Evolutionary conservation across 208 protist genomes (phyloP), one percentile per base, ranked within the genome.

Genomic region (Trypanosoma caninum): DNA sequence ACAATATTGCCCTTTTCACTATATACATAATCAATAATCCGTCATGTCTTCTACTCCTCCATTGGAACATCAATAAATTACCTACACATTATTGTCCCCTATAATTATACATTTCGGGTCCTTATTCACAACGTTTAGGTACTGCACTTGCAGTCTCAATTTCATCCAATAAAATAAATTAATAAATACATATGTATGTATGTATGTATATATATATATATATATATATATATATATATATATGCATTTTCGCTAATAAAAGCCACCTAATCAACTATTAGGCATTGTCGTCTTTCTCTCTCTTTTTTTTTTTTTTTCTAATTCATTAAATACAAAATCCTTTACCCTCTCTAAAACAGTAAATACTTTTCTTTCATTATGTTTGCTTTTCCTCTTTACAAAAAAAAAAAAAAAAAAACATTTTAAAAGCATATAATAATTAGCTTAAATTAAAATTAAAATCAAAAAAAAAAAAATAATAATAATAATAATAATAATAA

Each of bases 401-500:
- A 45, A 8, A 5, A 16, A 34, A 20, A 11, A 48, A 14, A 25
- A 2, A 34, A 34, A 45, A 22, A 8, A 37, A 48, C 18, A 20
- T 28, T 16, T 9, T 34, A 60, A 60, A 60, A 60, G 16, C 13
- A 45, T 8, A 56, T 22, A 18, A 20, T 31, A 6, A 7, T 8
- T 66, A 4, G n/a, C 23, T 66, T 25, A 66, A 33, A n/a, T 9
- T 14, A 33, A 41, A 28, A 50, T 40, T n/a, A 40, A 46, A 23
- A 62, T 42, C 23, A 40, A 40, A 52, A 31, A 42, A 64, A 65
- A 42, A 64, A 30, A 33, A 3, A 2, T 9, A 66, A 30, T 16
- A 74, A 41, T 68, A 31, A 64, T 23, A 41, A 22, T 18, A 73
- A 38, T 52, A 42, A 62, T 40, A 56, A 35, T 34, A 33, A 64